A percentile compares a stretch with the other conserved stretches of the same genome.
phyloP scores from a whole-genome alignment of 1,284 basidiomycete genomes.

The Apiotrichum gamsii region DNA sequence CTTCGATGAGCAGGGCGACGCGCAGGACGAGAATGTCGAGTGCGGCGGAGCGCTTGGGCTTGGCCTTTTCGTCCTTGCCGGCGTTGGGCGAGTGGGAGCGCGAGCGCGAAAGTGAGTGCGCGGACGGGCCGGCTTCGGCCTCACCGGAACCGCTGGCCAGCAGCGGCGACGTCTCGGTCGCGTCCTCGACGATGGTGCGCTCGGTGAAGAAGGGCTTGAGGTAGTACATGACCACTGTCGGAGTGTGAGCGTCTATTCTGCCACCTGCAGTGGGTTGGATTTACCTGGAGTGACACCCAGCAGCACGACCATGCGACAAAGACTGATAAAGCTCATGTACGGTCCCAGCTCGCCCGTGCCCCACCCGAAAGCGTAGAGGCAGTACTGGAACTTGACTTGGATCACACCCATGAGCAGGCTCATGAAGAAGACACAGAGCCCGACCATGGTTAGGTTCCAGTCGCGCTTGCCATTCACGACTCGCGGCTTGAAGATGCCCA shows the following conservation, averaged over 20 bases:
- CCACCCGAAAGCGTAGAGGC: slow-evolving; percentile 63
- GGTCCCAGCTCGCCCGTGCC: slow-evolving; percentile 70
- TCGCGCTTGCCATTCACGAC: slow-evolving; percentile 49
- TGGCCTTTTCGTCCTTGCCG: slow-evolving; percentile 8
- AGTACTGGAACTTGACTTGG: slow-evolving; percentile 64
- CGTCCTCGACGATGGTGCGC: slow-evolving; percentile 8
- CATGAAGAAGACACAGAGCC: slow-evolving; percentile 46
- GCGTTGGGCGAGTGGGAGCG: neutral
- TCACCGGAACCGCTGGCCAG: neutral
- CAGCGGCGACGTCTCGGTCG: slow-evolving; percentile 7
- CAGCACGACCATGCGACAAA: slow-evolving; percentile 57
- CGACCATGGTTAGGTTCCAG: slow-evolving; percentile 64
- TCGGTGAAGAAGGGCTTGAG: slow-evolving; percentile 38
- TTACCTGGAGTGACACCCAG: slow-evolving; percentile 57
- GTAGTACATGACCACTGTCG: slow-evolving; percentile 35
- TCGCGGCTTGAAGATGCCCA: slow-evolving; percentile 59
- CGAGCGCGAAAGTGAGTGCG: slow-evolving; percentile 2
- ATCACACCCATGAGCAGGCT: slow-evolving; percentile 57
- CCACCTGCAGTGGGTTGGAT: slow-evolving; percentile 8
- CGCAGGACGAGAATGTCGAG: slow-evolving; percentile 42
- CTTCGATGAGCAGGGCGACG: slow-evolving; percentile 51
- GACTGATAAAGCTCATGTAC: slow-evolving; percentile 61
- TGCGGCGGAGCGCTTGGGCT: slow-evolving; percentile 26
- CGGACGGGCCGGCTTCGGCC: too few species aligned
- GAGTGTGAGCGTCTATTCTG: neutral